phyloP scores from a whole-genome alignment of 176 grass and related monocot species.

The Cymbopogon citratus region DNA sequence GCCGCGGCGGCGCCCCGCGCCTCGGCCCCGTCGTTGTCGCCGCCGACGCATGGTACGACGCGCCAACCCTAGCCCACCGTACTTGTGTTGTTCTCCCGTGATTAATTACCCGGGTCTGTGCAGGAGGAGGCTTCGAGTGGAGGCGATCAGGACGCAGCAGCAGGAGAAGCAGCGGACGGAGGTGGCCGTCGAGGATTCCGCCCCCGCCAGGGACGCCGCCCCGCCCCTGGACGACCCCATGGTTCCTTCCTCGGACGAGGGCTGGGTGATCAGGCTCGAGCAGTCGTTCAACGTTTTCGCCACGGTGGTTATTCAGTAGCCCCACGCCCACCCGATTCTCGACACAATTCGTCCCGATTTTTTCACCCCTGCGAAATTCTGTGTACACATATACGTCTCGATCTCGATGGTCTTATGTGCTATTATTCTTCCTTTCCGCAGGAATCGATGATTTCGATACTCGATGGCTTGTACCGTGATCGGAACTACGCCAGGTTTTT shows the following conservation, averaged over 20 bases:
- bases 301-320: conserved; percentile 26
- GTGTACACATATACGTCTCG: not conserved
- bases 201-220: conserved; percentile 32
- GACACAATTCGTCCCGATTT: not conserved
- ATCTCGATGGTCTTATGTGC: not conserved
- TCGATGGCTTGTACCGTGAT: conserved; percentile 59
- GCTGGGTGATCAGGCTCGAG: conserved; percentile 56
- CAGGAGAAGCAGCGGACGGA: conserved; percentile 48
- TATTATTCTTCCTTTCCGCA: conserved; percentile 20
- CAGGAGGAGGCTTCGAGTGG: conserved; percentile 28
- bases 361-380: not conserved
- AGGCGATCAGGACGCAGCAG: conserved; percentile 40
- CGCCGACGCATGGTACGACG: conserved; percentile 20
- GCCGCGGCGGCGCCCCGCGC: not conserved
- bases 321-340: not conserved
- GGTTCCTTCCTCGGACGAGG: conserved; percentile 14
- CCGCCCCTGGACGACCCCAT: not conserved
- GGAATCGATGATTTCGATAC: conserved; percentile 58
- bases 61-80: not conserved
- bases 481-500: conserved; percentile 86
- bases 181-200: conserved; percentile 53
- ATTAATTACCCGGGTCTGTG: not conserved
- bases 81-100: no score
- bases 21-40: not conserved
- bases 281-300: conserved; percentile 70